Conservation (phyloP, 768 basidiomycete genomes). For the Cytidiella melzeri region DNA sequence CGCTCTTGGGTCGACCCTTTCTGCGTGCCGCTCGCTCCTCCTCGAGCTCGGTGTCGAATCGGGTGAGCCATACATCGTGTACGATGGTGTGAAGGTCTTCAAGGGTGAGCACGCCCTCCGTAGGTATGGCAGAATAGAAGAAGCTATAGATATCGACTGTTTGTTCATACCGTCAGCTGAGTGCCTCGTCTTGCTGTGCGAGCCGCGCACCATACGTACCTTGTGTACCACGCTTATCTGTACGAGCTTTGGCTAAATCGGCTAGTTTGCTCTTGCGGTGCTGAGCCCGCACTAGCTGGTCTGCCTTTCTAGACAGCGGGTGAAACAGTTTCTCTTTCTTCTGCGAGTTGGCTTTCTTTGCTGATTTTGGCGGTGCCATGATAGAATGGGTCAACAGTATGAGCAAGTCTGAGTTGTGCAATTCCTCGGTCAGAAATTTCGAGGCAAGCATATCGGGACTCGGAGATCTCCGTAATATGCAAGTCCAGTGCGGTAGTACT, state of each 20-base stretch:
- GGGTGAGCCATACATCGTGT: conserved; percentile 64
- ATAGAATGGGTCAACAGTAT: not conserved
- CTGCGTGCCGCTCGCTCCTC: conserved; percentile 54
- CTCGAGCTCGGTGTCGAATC: conserved; percentile 61
- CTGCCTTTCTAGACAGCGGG: conserved; percentile 79
- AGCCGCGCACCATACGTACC: no score
- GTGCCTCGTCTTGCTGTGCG: not conserved
- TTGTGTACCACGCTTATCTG: conserved; percentile 47
- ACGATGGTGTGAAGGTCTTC: conserved; percentile 62
- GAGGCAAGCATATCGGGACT: not conserved
- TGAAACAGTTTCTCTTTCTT: conserved; percentile 81
- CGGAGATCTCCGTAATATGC: not conserved
- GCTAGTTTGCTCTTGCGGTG: conserved; percentile 65
- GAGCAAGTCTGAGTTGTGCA: not conserved
- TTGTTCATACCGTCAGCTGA: no score
- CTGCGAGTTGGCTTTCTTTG: conserved; percentile 22
- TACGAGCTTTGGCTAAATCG: conserved; percentile 47
- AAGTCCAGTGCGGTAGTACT: no score
- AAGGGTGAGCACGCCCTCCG: conserved; percentile 49
- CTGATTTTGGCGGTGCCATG: conserved; percentile 29
- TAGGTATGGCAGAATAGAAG: conserved; percentile 67
- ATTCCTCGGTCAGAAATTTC: not conserved
- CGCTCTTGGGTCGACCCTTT: conserved; percentile 72
- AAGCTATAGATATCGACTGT: conserved; percentile 72
- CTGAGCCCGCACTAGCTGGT: conserved; percentile 60